phyloP scores from a whole-genome alignment of 2,329 filamentous ascomycete genomes.

The Furcasterigmium sp. region DNA sequence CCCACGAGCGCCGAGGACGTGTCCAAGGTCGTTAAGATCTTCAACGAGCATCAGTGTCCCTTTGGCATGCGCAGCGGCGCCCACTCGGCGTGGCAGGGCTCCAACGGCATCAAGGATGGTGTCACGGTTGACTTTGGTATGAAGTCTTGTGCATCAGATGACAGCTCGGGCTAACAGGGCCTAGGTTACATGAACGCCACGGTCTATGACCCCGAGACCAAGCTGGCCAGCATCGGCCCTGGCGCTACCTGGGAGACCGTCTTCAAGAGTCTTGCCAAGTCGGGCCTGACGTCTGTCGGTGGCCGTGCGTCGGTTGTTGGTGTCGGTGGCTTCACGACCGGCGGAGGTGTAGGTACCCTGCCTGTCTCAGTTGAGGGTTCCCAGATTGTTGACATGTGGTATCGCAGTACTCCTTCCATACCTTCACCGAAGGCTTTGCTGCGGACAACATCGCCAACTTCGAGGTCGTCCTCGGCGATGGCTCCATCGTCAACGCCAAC shows the following conservation, averaged over 20 bases:
- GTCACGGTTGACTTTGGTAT: slow-evolving; percentile 9
- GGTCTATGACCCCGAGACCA: slow-evolving; percentile 21
- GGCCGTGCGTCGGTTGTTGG: slow-evolving; percentile 17
- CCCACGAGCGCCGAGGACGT: slow-evolving; percentile 4
- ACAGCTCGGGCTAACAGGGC: too few species aligned
- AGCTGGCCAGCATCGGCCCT: slow-evolving; percentile 24
- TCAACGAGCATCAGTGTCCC: slow-evolving; percentile 1
- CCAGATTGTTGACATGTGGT: background rate
- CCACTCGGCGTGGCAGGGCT: slow-evolving; percentile 4
- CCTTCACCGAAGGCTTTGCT: slow-evolving; percentile 27
- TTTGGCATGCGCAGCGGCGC: slow-evolving; percentile 7
- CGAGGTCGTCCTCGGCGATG: slow-evolving; percentile 37
- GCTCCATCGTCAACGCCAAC: slow-evolving; percentile 35
- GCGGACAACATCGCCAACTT: slow-evolving; percentile 36
- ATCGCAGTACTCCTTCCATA: slow-evolving; percentile 20
- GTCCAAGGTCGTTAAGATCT: slow-evolving; percentile 1
- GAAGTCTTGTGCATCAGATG: too few species aligned
- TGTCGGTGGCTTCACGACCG: slow-evolving; percentile 17
- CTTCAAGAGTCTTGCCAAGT: slow-evolving; percentile 13
- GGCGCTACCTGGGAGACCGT: slow-evolving; percentile 16
- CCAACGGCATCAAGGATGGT: slow-evolving; percentile 7
- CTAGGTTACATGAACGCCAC: slow-evolving; percentile 28
- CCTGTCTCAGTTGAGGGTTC: background rate
- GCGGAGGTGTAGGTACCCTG: slow-evolving; percentile 9
- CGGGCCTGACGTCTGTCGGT: slow-evolving; percentile 14